Base-by-base conservation (phyloP, 306 rosid genomes). In the Pterocarpus macrocarpus region DNA sequence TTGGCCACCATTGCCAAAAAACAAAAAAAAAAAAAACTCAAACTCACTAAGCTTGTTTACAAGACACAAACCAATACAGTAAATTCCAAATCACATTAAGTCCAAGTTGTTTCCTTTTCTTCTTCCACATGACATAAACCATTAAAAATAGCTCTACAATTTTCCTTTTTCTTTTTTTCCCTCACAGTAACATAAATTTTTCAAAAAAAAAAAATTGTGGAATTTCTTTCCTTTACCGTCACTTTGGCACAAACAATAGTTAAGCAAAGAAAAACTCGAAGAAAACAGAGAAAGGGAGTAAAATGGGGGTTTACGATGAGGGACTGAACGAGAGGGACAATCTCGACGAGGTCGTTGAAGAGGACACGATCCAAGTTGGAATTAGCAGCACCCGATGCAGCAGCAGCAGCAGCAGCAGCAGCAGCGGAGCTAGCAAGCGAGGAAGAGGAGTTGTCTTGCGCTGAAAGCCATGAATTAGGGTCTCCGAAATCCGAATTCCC, bases 321-420 rank as follows among this genome's bases (percentile, higher is more conserved):
- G 50, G 97, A 92, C 74, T 95, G 95, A 79, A 92, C 95, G 32
- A 95, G 97, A 47, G 97, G 97, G 39, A 95, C 96, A 74, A 95
- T 93, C 81, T 89, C 90, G 56, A 93, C 96, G 39, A 95, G 96
- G 89, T 95, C 94, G 4, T 95, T 87, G 90, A 81, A 95, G 77
- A 95, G 97, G 68, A 39, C 98, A 47, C 92, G 97, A 90, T 90
- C 94, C 75, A 96, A 77, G 81, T 88, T 92, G 64, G 86, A 41
- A 73, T 83, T 88, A 57, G 83, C 61, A 11, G 79, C 86, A 7
- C 59, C 44, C 4, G 68, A 34, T 4, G 28, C 81, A 35, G 75
- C 32, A 43, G 88, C n/a, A 13, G 86, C 59, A 7, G 82, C 86
- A 3, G 71, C 44, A 4, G 59, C 49, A 8, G 30, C 82, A 36